Evolutionary conservation across 2,329 filamentous ascomycete genomes (phyloP).

Genomic region (Spiromastix sp.): DNA sequence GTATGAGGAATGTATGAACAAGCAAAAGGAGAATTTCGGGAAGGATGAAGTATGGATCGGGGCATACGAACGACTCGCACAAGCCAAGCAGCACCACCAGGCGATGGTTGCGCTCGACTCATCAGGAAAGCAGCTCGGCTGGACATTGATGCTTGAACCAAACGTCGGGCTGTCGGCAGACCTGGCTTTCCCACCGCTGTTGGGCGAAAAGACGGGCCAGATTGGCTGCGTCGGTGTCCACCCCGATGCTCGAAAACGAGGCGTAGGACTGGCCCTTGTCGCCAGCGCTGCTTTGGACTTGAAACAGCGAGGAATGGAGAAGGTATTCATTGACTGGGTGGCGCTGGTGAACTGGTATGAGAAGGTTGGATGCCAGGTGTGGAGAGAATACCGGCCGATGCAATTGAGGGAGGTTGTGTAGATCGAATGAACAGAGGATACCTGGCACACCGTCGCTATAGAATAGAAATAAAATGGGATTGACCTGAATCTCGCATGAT

Average conservation of each 20-base stretch:
- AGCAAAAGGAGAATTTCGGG: conserved; percentile 9
- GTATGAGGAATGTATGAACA: conserved; percentile 10
- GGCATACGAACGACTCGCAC: conserved; percentile 28
- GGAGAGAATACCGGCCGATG: conserved; percentile 28
- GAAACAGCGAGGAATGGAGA: conserved; percentile 30
- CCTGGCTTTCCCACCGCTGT: conserved; percentile 33
- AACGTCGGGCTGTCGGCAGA: conserved; percentile 21
- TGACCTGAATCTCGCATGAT: too few species aligned
- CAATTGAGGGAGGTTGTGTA: conserved; percentile 10
- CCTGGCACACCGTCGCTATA: too few species aligned
- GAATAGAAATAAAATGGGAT: too few species aligned
- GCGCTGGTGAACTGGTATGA: conserved; percentile 36
- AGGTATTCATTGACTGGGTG: conserved; percentile 37
- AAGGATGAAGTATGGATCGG: conserved; percentile 30
- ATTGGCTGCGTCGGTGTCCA: conserved; percentile 38
- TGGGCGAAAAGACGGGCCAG: conserved; percentile 31
- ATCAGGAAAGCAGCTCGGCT: conserved; percentile 30
- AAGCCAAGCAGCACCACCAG: conserved; percentile 25
- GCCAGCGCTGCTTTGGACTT: conserved; percentile 35
- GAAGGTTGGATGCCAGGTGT: conserved; percentile 30
- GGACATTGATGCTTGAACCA: conserved; percentile 35
- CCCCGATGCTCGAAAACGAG: conserved; percentile 24
- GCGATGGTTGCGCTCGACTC: conserved; percentile 34
- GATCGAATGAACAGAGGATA: too few species aligned
- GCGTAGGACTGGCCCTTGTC: conserved; percentile 33